Conservation (phyloP, 1,284 basidiomycete genomes). For the Ganoderma lucidum region DNA sequence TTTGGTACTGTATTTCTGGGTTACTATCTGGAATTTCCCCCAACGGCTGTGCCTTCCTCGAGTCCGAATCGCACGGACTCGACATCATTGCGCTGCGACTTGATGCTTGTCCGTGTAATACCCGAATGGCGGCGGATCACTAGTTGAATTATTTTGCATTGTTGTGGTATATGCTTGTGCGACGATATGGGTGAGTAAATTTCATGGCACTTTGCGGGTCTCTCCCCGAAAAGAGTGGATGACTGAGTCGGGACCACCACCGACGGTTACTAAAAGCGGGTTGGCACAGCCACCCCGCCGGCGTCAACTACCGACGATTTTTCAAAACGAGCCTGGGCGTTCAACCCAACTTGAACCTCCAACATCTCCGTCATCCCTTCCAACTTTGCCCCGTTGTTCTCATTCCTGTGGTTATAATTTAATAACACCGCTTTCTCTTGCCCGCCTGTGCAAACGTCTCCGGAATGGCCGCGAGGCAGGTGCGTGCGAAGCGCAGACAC, state of each 20-base stretch:
- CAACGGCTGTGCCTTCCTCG: background rate
- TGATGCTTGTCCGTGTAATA: background rate
- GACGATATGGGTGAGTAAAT: background rate
- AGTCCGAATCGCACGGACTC: background rate
- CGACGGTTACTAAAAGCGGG: background rate
- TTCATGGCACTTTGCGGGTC: background rate
- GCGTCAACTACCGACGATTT: background rate
- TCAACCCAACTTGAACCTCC: background rate
- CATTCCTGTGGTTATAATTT: background rate
- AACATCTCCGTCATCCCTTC: background rate
- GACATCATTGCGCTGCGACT: background rate
- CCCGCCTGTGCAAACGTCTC: background rate
- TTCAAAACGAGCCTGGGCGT: background rate
- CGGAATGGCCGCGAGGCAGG: constrained; percentile 2
- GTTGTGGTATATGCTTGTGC: background rate
- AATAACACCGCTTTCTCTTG: background rate
- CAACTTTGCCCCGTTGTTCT: background rate
- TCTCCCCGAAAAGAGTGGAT: background rate
- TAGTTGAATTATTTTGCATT: background rate
- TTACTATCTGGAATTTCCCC: background rate
- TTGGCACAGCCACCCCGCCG: background rate
- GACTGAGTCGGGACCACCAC: background rate
- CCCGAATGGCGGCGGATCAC: background rate
- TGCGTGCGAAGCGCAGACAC: background rate
- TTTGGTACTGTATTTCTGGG: background rate